Evolutionary conservation across 768 basidiomycete species (phyloP).

Genomic region (Pleurotus sapidus): DNA sequence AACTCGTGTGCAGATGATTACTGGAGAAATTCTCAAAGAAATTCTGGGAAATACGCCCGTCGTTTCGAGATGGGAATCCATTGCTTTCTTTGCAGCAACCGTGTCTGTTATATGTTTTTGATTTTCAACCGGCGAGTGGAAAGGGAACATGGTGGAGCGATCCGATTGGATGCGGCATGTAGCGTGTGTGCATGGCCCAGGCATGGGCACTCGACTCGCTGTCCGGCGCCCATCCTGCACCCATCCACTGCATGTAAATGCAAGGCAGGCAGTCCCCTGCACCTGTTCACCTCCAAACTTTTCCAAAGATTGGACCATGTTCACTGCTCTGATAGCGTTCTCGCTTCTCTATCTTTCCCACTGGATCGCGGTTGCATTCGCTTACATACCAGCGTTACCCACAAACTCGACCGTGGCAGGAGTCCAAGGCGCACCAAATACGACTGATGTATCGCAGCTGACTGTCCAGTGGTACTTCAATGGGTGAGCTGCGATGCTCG

Average conservation of each 20-base stretch:
- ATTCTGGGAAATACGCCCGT: too few species aligned
- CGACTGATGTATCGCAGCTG: conserved; percentile 57
- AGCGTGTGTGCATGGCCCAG: conserved; percentile 2
- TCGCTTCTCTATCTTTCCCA: conserved; percentile 11
- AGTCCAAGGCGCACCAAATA: conserved; percentile 42
- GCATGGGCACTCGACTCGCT: background rate
- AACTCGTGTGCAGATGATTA: too few species aligned
- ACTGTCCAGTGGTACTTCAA: conserved; percentile 59
- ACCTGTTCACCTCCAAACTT: background rate
- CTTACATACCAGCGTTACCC: conserved; percentile 71
- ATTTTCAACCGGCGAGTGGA: background rate
- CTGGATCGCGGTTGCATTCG: conserved; percentile 16
- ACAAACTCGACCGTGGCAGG: conserved; percentile 59
- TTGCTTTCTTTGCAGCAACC: too few species aligned
- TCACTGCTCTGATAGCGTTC: background rate
- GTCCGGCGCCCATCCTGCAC: background rate
- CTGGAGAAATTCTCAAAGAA: too few species aligned
- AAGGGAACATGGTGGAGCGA: background rate
- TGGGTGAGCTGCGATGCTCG: conserved; percentile 31
- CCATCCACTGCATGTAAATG: conserved; percentile 4
- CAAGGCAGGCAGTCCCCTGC: conserved; percentile 1
- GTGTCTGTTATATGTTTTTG: too few species aligned
- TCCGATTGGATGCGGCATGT: conserved; percentile 5
- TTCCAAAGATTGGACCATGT: background rate
- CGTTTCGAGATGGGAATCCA: too few species aligned